Percentiles rank a stretch among this genome's conserved stretches.
Evolutionary conservation across 2,329 filamentous ascomycete genomes (phyloP).

Genomic region (Escovopsis sp.): DNA sequence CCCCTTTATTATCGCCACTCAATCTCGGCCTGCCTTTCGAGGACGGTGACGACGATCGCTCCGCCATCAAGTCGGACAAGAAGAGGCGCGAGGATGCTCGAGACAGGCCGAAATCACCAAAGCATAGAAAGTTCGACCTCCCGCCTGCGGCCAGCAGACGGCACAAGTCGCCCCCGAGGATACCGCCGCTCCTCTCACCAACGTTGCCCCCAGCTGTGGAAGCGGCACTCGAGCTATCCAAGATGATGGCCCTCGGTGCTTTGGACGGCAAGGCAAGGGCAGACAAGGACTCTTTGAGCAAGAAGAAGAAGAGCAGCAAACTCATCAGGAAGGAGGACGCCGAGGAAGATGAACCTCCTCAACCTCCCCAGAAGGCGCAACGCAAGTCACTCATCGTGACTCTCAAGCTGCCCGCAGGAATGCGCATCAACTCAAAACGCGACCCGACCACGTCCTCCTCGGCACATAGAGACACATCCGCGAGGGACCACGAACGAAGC

Average conservation of each 20-base stretch:
- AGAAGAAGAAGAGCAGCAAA: slow-evolving; percentile 11
- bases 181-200: slow-evolving; percentile 40
- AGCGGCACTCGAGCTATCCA: slow-evolving; percentile 19
- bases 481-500: slow-evolving; percentile 18
- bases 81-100: slow-evolving; percentile 16
- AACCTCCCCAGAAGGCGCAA: slow-evolving; percentile 7
- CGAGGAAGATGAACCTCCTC: slow-evolving; percentile 18
- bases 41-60: slow-evolving; percentile 12
- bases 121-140: slow-evolving; percentile 16
- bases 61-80: slow-evolving; percentile 18
- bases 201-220: slow-evolving; percentile 39
- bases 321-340: slow-evolving; percentile 12
- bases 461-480: slow-evolving; percentile 21
- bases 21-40: slow-evolving; percentile 26
- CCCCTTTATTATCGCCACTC: slow-evolving; percentile 38
- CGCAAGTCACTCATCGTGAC: slow-evolving; percentile 26
- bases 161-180: slow-evolving; percentile 19
- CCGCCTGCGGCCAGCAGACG: slow-evolving; percentile 19
- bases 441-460: slow-evolving; percentile 28
- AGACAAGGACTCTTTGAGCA: slow-evolving; percentile 9
- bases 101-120: slow-evolving; percentile 16
- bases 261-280: slow-evolving; percentile 9
- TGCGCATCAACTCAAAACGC: slow-evolving; percentile 29
- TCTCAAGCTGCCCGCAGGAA: slow-evolving; percentile 33
- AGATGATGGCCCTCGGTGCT: slow-evolving; percentile 15